Percentiles rank a stretch among this genome's conserved stretches.
Conservation (phyloP, 2,329 filamentous ascomycete species). For the Neopestalotiopsis sp. region DNA sequence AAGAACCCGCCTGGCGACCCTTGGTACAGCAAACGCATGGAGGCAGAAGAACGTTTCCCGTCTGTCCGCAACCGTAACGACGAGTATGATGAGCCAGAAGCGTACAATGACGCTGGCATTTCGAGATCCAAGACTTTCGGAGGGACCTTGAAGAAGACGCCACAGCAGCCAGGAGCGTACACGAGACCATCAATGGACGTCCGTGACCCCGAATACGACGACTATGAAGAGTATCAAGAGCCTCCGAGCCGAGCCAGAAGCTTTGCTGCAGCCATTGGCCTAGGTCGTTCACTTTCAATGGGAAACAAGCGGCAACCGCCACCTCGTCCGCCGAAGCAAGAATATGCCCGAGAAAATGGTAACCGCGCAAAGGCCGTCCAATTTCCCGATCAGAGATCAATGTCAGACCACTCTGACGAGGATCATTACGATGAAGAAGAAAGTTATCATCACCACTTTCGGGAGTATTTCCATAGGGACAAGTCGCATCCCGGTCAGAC, state of each 20-base stretch:
- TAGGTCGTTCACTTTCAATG: slow-evolving; percentile 29
- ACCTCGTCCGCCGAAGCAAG: slow-evolving; percentile 4
- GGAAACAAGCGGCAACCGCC: slow-evolving; percentile 22
- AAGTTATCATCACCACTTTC: slow-evolving; percentile 29
- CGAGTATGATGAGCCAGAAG: slow-evolving; percentile 18
- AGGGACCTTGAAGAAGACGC: slow-evolving; percentile 21
- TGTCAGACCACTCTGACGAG: slow-evolving; percentile 24
- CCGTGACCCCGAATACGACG: slow-evolving; percentile 24
- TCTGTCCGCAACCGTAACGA: slow-evolving; percentile 17
- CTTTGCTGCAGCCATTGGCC: slow-evolving; percentile 27
- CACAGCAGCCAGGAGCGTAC: slow-evolving; percentile 23
- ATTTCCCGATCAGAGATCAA: slow-evolving; percentile 33
- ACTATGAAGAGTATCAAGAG: slow-evolving; percentile 26
- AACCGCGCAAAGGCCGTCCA: slow-evolving; percentile 34
- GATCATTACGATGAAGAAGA: slow-evolving; percentile 27
- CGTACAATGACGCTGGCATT: background rate
- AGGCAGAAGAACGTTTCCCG: slow-evolving; percentile 45
- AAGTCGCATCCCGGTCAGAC: slow-evolving; percentile 53
- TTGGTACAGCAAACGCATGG: slow-evolving; percentile 48
- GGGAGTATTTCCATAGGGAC: slow-evolving; percentile 33
- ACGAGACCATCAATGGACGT: slow-evolving; percentile 30
- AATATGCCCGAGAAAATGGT: slow-evolving; percentile 14
- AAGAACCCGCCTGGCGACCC: slow-evolving; percentile 62
- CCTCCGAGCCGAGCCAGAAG: slow-evolving; percentile 28
- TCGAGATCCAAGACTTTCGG: slow-evolving; percentile 10